Conservation (phyloP, 331 rosid species). For the Arachis monticola region DNA sequence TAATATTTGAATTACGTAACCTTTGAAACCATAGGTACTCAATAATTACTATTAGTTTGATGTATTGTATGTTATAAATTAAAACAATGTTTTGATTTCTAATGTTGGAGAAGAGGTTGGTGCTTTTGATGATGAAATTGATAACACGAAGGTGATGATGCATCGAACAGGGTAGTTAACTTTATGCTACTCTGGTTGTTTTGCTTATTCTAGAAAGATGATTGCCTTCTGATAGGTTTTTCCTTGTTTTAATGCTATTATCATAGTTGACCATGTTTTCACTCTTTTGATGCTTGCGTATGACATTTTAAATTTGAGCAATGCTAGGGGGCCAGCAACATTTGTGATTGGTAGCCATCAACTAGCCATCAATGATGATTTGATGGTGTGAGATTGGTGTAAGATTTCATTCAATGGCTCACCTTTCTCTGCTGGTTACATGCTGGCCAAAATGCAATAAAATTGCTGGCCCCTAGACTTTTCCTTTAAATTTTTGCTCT, state of each 20-base stretch:
- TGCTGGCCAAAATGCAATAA: no score
- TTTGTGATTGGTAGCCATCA: no score
- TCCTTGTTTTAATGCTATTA: background rate
- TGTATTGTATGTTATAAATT: background rate
- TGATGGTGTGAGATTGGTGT: no score
- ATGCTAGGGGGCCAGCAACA: no score
- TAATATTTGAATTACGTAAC: background rate
- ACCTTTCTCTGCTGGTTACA: no score
- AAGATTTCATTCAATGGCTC: no score
- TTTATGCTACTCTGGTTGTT: constrained; percentile 10
- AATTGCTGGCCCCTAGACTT: no score
- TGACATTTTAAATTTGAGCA: no score
- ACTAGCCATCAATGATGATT: no score
- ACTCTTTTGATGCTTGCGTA: no score
- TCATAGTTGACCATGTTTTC: no score
- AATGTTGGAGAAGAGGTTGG: constrained; percentile 53
- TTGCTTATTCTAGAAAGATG: constrained; percentile 4
- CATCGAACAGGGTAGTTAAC: constrained; percentile 40
- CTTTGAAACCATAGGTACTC: background rate
- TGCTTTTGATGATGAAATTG: constrained; percentile 38
- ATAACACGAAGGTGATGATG: constrained; percentile 30
- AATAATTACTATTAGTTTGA: background rate
- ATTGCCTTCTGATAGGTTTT: background rate
- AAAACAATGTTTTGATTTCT: constrained; percentile 14
- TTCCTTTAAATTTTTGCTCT: no score